phyloP scores from a whole-genome alignment of 2,329 filamentous ascomycete genomes.

The Beauveria australis region DNA sequence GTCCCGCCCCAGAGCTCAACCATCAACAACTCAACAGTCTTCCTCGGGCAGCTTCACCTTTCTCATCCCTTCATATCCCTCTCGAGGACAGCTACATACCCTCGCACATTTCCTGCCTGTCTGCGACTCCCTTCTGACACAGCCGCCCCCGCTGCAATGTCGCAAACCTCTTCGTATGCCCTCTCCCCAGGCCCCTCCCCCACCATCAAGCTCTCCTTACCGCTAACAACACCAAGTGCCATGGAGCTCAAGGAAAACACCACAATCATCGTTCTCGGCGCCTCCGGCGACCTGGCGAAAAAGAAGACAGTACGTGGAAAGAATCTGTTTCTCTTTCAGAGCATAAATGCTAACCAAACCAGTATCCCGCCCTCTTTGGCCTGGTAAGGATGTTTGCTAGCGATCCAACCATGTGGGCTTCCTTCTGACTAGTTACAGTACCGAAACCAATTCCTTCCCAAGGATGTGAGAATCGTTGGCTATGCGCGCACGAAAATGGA shows the following conservation, averaged over 20 bases:
- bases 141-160: constrained; percentile 12
- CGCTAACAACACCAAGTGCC: constrained; percentile 43
- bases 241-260: constrained; percentile 99
- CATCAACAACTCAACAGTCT: constrained; percentile 8
- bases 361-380: constrained; percentile 97
- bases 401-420: neutral
- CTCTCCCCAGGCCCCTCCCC: constrained; percentile 18
- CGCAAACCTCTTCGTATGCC: constrained; percentile 25
- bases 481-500: constrained; percentile 99
- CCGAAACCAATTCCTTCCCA: constrained; percentile 96
- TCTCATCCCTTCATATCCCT: neutral
- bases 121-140: neutral
- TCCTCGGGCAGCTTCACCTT: neutral
- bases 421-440: constrained; percentile 49
- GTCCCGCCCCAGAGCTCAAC: constrained; percentile 3
- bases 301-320: constrained; percentile 81
- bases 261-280: constrained; percentile 89
- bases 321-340: neutral
- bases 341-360: constrained; percentile 18
- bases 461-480: constrained; percentile 93
- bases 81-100: neutral
- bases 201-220: constrained; percentile 12
- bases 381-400: constrained; percentile 57
- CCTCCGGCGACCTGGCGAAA: constrained; percentile 95
- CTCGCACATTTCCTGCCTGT: neutral